Conservation (phyloP, 805 yeast genomes). For the Kodamaea kakaduensis region DNA sequence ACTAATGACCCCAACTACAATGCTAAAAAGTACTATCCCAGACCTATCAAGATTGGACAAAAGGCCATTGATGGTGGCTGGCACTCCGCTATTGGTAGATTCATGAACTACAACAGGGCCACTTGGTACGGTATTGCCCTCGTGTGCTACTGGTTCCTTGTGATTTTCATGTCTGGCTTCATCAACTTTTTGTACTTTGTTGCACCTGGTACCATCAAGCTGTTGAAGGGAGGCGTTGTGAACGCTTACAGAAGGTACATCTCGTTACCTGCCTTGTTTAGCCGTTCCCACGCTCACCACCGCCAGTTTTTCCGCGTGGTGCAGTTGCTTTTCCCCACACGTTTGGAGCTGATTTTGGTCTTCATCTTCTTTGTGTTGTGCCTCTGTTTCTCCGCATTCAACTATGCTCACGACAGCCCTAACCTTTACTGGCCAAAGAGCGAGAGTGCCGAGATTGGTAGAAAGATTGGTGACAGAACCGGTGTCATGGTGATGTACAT, state of each 20-base stretch:
- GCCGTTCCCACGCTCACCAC: constrained; percentile 21
- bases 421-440: constrained; percentile 23
- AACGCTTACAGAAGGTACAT: constrained; percentile 25
- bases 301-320: constrained; percentile 9
- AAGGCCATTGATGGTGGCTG: constrained; percentile 24
- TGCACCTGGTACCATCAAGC: constrained; percentile 23
- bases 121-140: constrained; percentile 31
- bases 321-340: constrained; percentile 44
- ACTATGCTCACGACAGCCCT: constrained; percentile 22
- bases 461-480: constrained; percentile 52
- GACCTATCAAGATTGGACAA: constrained; percentile 32
- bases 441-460: constrained; percentile 27
- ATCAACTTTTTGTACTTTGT: constrained; percentile 23
- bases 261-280: constrained; percentile 33
- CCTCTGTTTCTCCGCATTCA: constrained; percentile 24
- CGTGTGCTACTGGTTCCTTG: constrained; percentile 29
- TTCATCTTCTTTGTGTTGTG: constrained; percentile 34
- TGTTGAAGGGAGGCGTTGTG: constrained; percentile 19
- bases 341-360: constrained; percentile 47
- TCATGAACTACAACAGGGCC: constrained; percentile 36
- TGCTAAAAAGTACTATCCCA: constrained; percentile 22
- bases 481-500: constrained; percentile 48
- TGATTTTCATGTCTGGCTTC: constrained; percentile 30
- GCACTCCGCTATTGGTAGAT: constrained; percentile 27
- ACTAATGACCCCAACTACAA: constrained; percentile 29